These are phyloP conservation scores for Tagetes patula DNA, from an alignment of 129 eudicot species.

Conservation along the genomic window DNA sequence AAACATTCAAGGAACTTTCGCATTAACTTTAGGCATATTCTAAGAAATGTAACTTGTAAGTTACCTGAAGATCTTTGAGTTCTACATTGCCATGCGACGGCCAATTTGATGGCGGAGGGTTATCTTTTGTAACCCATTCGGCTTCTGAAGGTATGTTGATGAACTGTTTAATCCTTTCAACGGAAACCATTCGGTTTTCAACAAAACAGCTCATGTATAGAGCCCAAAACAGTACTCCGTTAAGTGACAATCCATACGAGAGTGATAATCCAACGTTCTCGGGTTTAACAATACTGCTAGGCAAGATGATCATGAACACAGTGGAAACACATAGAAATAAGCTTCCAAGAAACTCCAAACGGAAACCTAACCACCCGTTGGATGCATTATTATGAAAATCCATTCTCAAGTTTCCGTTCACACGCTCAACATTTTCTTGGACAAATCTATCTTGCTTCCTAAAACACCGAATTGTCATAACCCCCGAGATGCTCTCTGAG, in stretches of 20 bases:
- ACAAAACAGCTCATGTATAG: constrained; percentile 69
- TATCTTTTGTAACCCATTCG: constrained; percentile 62
- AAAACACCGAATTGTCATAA: constrained; percentile 85
- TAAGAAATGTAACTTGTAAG: background rate
- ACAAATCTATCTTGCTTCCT: constrained; percentile 64
- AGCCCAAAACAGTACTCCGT: constrained; percentile 54
- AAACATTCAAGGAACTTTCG: constrained; percentile 4
- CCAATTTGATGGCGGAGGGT: constrained; percentile 69
- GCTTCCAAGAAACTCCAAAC: constrained; percentile 88
- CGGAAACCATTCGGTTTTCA: constrained; percentile 92
- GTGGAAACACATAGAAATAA: constrained; percentile 80
- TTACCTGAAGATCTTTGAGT: constrained; percentile 78
- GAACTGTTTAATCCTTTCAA: constrained; percentile 91
- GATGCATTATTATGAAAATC: constrained; percentile 88
- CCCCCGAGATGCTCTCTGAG: constrained; percentile 91
- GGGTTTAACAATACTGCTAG: constrained; percentile 87
- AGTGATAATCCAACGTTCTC: constrained; percentile 83
- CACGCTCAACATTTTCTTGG: constrained; percentile 59
- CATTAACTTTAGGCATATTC: background rate
- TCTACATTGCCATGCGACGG: constrained; percentile 77
- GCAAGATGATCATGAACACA: constrained; percentile 76
- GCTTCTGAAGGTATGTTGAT: constrained; percentile 80
- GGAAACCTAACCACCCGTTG: constrained; percentile 90
- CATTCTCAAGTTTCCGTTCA: constrained; percentile 70
- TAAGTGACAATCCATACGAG: constrained; percentile 84